These are phyloP conservation scores for Scutellaria barbata DNA, from an alignment of 257 asterid genomes.

Conservation along the genomic window DNA sequence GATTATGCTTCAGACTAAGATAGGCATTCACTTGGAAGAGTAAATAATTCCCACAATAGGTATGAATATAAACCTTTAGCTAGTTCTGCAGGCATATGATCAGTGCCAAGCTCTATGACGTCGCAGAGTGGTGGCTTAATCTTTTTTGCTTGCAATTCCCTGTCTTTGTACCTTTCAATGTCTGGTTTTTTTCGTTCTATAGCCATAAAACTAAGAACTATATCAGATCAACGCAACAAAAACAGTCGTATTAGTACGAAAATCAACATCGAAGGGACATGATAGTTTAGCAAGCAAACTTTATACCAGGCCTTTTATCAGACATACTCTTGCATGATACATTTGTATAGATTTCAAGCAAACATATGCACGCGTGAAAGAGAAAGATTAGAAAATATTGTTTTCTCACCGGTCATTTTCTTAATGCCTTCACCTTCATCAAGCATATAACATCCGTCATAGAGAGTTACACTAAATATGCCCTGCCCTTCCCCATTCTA, in stretches of 20 bases:
- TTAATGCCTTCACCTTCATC: not conserved
- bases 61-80: slow-evolving; percentile 49
- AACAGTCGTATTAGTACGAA: not conserved
- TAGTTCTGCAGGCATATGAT: slow-evolving; percentile 73
- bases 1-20: not conserved
- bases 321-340: not conserved
- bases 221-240: too few species aligned
- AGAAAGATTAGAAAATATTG: not conserved
- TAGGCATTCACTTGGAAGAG: not conserved
- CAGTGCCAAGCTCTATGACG: slow-evolving; percentile 49
- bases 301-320: not conserved
- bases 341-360: not conserved
- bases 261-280: not conserved
- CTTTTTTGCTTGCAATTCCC: slow-evolving; percentile 32
- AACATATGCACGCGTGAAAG: not conserved
- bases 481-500: not conserved
- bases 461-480: not conserved
- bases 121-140: slow-evolving; percentile 52
- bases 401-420: not conserved
- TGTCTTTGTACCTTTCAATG: slow-evolving; percentile 64
- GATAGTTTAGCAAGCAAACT: not conserved
- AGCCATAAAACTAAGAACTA: too few species aligned
- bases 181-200: slow-evolving; percentile 53
- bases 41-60: slow-evolving; percentile 7
- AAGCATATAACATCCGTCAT: not conserved